Percentiles rank a stretch among this genome's conserved stretches.
These are phyloP conservation scores for Phytophthora melonis DNA, from an alignment of 352 stramenopile genomes.

Conservation along the genomic window DNA sequence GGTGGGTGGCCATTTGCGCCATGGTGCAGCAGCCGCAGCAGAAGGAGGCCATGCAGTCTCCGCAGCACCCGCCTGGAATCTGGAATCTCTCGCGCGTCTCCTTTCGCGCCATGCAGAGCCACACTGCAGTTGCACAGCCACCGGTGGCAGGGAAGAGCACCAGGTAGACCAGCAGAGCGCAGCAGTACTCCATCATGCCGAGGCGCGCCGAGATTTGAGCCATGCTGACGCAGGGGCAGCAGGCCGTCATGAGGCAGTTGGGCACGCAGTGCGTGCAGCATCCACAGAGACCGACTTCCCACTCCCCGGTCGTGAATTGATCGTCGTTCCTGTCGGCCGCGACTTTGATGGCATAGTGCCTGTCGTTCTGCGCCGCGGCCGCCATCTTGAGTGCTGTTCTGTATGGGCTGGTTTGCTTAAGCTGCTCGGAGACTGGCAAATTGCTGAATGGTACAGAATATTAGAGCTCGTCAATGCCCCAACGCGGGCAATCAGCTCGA, in stretches of 20 bases:
- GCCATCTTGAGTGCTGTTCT: no score
- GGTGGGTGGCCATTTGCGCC: conserved; percentile 54
- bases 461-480: no score
- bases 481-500: no score
- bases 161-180: conserved; percentile 25
- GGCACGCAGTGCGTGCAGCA: conserved; percentile 39
- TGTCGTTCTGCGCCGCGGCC: no score
- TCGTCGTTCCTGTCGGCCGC: neutral
- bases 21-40: conserved; percentile 47
- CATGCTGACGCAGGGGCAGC: conserved; percentile 45
- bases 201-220: conserved; percentile 48
- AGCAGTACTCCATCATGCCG: conserved; percentile 28
- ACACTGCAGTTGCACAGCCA: conserved; percentile 5
- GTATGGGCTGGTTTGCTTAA: no score
- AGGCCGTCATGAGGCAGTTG: conserved; percentile 41
- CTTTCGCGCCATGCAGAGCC: conserved; percentile 35
- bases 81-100: conserved; percentile 42
- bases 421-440: no score
- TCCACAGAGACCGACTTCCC: conserved; percentile 24
- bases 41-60: conserved; percentile 37
- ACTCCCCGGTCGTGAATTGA: conserved; percentile 8
- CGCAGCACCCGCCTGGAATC: conserved; percentile 42
- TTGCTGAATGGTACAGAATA: no score
- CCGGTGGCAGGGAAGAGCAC: conserved; percentile 4
- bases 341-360: no score